Evolutionary conservation across 2,329 filamentous ascomycete species (phyloP).

Genomic region (Aspergillus awamori): DNA sequence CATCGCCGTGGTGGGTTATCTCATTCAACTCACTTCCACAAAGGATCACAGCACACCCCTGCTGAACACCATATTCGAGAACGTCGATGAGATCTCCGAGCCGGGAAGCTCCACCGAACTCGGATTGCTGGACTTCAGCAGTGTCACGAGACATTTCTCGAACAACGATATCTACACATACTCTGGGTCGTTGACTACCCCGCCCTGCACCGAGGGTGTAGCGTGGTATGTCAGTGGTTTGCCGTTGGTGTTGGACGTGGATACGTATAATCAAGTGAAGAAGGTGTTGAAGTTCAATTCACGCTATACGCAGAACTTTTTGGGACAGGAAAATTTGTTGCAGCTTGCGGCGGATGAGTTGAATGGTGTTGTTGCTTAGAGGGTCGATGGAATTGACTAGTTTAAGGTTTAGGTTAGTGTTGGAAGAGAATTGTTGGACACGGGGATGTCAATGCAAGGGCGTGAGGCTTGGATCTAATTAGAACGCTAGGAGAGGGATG

Average conservation of each 20-base stretch:
- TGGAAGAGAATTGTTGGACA: no score
- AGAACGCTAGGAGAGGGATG: no score
- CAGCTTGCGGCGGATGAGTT: conserved; percentile 10
- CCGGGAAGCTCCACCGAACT: conserved; percentile 46
- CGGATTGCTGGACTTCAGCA: conserved; percentile 47
- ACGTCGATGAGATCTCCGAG: conserved; percentile 43
- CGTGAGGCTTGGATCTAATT: no score
- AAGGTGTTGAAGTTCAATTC: conserved; percentile 59
- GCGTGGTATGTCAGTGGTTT: conserved; percentile 46
- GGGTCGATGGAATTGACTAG: no score
- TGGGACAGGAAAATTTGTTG: conserved; percentile 51
- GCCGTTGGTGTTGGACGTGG: conserved; percentile 52
- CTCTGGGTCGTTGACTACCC: conserved; percentile 63
- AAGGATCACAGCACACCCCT: conserved; percentile 42
- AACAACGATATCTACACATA: conserved; percentile 53
- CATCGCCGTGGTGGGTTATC: conserved; percentile 45
- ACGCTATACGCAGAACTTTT: conserved; percentile 56
- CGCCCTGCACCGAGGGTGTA: conserved; percentile 62
- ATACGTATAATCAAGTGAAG: conserved; percentile 57
- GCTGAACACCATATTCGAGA: conserved; percentile 53
- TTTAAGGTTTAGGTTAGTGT: no score
- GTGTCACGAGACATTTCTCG: conserved; percentile 43
- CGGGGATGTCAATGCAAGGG: no score
- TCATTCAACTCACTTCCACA: conserved; percentile 45
- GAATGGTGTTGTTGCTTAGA: not conserved